Conservation (phyloP, 1,284 basidiomycete genomes). For the Fomitopsis schrenkii region DNA sequence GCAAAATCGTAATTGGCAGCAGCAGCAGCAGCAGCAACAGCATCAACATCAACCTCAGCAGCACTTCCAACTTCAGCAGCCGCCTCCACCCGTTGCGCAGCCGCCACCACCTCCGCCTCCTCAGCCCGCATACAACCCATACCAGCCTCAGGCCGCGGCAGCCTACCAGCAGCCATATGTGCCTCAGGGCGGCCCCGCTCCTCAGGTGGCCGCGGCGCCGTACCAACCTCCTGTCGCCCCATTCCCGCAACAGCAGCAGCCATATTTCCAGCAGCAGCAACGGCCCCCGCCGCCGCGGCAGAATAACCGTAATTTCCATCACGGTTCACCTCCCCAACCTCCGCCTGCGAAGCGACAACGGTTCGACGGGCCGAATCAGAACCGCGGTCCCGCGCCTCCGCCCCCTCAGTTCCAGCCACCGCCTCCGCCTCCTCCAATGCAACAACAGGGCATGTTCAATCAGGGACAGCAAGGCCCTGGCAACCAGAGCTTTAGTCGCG, state of each 20-base stretch:
- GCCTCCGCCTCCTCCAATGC: constrained; percentile 30
- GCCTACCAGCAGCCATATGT: constrained; percentile 62
- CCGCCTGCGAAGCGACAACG: constrained; percentile 82
- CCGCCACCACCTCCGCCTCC: constrained; percentile 45
- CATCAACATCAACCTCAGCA: constrained; percentile 38
- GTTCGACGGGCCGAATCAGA: constrained; percentile 69
- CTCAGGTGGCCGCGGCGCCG: constrained; percentile 33
- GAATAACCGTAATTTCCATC: constrained; percentile 43
- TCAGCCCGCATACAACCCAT: constrained; percentile 64
- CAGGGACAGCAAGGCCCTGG: constrained; percentile 22
- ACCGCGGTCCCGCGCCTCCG: constrained; percentile 35
- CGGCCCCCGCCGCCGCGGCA: constrained; percentile 47
- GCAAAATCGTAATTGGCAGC: constrained; percentile 54
- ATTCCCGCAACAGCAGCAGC: constrained; percentile 27
- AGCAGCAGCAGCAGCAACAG: constrained; percentile 50
- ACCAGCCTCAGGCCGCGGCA: constrained; percentile 62
- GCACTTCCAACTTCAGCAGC: constrained; percentile 6
- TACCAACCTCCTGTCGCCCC: constrained; percentile 26
- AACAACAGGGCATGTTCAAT: constrained; percentile 19
- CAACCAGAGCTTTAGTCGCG: constrained; percentile 22
- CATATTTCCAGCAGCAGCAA: constrained; percentile 35
- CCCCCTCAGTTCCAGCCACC: constrained; percentile 43
- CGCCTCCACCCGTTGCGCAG: constrained; percentile 47
- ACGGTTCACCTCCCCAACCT: constrained; percentile 62
- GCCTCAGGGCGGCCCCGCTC: constrained; percentile 50